Conservation (phyloP, 2,329 filamentous ascomycete species). For the Nannizziopsis barbatae region DNA sequence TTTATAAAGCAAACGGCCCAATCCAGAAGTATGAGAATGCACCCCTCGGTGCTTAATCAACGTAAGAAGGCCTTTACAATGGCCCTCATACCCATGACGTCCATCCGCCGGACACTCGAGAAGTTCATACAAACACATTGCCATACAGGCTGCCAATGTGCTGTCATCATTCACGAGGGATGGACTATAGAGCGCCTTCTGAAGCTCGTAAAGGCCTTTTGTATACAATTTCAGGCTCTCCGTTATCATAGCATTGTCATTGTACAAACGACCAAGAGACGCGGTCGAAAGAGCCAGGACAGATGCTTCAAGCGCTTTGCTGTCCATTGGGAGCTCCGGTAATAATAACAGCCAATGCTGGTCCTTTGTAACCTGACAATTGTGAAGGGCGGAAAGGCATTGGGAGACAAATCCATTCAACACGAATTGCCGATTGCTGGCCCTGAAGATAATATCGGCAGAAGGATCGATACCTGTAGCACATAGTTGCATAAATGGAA, state of each 20-base stretch:
- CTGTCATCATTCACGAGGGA: slow-evolving; percentile 26
- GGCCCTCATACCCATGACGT: slow-evolving; percentile 24
- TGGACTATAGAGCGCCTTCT: slow-evolving; percentile 26
- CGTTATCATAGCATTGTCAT: slow-evolving; percentile 15
- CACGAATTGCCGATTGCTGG: not conserved
- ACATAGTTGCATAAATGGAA: no score
- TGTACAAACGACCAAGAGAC: slow-evolving; percentile 20
- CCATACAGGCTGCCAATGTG: slow-evolving; percentile 29
- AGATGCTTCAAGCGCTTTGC: slow-evolving; percentile 22
- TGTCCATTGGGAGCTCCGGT: slow-evolving; percentile 18
- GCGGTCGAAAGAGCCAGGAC: slow-evolving; percentile 23
- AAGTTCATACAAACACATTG: slow-evolving; percentile 28
- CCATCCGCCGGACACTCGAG: slow-evolving; percentile 27
- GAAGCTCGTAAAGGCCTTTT: slow-evolving; percentile 27
- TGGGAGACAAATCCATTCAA: slow-evolving; percentile 21
- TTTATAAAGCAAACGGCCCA: slow-evolving; percentile 26
- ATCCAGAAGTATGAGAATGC: slow-evolving; percentile 22
- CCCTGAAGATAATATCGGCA: not conserved
- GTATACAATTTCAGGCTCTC: slow-evolving; percentile 28
- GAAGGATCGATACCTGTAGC: not conserved
- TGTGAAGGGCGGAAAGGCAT: slow-evolving; percentile 15
- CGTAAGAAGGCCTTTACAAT: slow-evolving; percentile 25
- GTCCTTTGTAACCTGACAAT: slow-evolving; percentile 3
- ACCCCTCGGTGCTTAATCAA: slow-evolving; percentile 27
- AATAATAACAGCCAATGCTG: slow-evolving; percentile 24